Conservation (phyloP, 768 basidiomycete species). For the Calocybe indica region DNA sequence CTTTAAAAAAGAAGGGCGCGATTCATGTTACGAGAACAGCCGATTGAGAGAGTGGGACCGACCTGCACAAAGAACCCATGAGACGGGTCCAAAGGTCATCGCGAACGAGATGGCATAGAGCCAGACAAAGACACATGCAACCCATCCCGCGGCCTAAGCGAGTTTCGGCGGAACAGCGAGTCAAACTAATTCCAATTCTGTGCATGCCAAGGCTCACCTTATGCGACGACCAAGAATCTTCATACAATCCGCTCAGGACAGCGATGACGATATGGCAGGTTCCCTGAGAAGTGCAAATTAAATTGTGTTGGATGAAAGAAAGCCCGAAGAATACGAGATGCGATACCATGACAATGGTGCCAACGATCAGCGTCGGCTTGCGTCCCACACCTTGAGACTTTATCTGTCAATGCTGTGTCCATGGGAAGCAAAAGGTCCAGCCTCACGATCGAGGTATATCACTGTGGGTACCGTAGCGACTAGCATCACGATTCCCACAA, state of each 20-base stretch:
- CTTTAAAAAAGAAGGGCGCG: constrained; percentile 31
- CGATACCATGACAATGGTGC: constrained; percentile 26
- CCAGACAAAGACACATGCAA: constrained; percentile 28
- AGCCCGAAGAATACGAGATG: constrained; percentile 13
- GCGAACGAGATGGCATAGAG: constrained; percentile 32
- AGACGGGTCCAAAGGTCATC: constrained; percentile 22
- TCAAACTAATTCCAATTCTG: no score
- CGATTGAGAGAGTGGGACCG: constrained; percentile 4
- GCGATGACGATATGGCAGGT: constrained; percentile 5
- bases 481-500: constrained; percentile 25
- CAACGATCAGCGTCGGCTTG: constrained; percentile 31
- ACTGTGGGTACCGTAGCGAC: constrained; percentile 29
- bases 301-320: no score
- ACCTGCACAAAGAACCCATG: not conserved
- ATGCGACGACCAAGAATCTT: no score
- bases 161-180: not conserved
- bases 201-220: no score
- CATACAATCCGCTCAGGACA: constrained; percentile 13
- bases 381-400: constrained; percentile 21
- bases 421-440: no score
- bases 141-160: constrained; percentile 17
- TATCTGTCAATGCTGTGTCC: no score
- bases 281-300: no score
- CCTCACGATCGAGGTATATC: constrained; percentile 20
- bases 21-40: constrained; percentile 13